A percentile compares a stretch with the other conserved stretches of the same genome.
phyloP scores from a whole-genome alignment of 768 basidiomycete species.

The Podaxis pistillaris region DNA sequence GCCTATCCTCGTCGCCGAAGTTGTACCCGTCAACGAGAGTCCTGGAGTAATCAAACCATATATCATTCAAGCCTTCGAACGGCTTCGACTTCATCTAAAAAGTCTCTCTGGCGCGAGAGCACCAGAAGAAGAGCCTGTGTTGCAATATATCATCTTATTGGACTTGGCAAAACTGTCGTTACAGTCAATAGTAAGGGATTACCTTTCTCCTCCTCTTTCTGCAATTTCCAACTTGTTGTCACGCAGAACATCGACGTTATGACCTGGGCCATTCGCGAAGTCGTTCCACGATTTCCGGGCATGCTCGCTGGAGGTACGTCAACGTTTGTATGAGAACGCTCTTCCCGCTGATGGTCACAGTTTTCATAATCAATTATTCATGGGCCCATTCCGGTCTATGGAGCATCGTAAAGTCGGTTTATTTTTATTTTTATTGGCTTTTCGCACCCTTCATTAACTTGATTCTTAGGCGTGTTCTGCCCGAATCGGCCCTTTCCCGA shows the following conservation, averaged over 20 bases:
- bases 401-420: conserved; percentile 59
- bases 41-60: conserved; percentile 37
- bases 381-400: conserved; percentile 73
- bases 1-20: conserved; percentile 58
- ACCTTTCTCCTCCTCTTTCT: conserved; percentile 6
- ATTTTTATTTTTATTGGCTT: not conserved
- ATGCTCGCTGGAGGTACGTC: conserved; percentile 69
- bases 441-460: conserved; percentile 8
- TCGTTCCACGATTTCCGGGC: conserved; percentile 71
- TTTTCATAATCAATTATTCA: conserved; percentile 71
- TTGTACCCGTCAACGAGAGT: conserved; percentile 38
- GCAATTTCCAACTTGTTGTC: conserved; percentile 8
- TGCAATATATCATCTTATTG: conserved; percentile 70
- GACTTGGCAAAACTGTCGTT: conserved; percentile 59
- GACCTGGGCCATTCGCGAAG: conserved; percentile 62
- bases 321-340: not conserved
- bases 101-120: conserved; percentile 37
- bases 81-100: conserved; percentile 55
- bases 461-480: conserved; percentile 54
- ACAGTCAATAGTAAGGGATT: conserved; percentile 50
- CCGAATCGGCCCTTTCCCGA: conserved; percentile 54
- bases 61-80: conserved; percentile 53
- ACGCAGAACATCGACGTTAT: conserved; percentile 58
- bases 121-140: conserved; percentile 34
- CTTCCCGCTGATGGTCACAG: conserved; percentile 29